phyloP scores from a whole-genome alignment of 345 rosid genomes.

The Pseudoturritis turrita region DNA sequence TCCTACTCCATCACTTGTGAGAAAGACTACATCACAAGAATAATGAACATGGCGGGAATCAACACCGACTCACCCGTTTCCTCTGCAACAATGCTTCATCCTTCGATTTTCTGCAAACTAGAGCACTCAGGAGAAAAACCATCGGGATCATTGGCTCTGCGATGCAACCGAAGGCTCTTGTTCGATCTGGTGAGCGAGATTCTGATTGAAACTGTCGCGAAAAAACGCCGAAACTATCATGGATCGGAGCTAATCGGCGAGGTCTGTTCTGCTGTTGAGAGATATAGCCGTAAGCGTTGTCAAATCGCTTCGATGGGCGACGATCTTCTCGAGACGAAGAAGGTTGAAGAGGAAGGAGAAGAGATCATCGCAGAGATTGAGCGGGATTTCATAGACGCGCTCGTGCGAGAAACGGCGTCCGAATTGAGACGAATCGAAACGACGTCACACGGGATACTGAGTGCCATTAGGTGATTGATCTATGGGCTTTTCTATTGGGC shows the following conservation, averaged over 20 bases:
- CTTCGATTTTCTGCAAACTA: slow-evolving; percentile 46
- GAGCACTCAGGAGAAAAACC: slow-evolving; percentile 24
- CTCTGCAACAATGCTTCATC: slow-evolving; percentile 29
- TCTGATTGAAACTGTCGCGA: slow-evolving; percentile 44
- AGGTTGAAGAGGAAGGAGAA: slow-evolving; percentile 42
- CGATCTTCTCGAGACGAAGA: slow-evolving; percentile 31
- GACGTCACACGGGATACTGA: neutral
- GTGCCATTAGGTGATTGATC: neutral
- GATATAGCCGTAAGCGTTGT: slow-evolving; percentile 40
- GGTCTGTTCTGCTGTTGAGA: slow-evolving; percentile 33
- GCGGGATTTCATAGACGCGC: slow-evolving; percentile 42
- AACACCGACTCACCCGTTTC: slow-evolving; percentile 37
- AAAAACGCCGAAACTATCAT: neutral
- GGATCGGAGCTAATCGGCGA: slow-evolving; percentile 34
- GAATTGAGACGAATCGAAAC: neutral
- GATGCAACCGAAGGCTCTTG: slow-evolving; percentile 52
- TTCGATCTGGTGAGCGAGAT: slow-evolving; percentile 59
- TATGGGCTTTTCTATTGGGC: neutral
- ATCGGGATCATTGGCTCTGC: slow-evolving; percentile 23
- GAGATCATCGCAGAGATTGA: slow-evolving; percentile 45
- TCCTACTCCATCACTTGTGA: slow-evolving; percentile 26
- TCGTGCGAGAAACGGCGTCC: slow-evolving; percentile 46
- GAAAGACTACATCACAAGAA: slow-evolving; percentile 43
- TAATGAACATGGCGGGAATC: slow-evolving; percentile 39
- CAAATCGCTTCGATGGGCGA: slow-evolving; percentile 31